Base-by-base conservation (phyloP, 441 rosid genomes). In the Syzygium malaccense region DNA sequence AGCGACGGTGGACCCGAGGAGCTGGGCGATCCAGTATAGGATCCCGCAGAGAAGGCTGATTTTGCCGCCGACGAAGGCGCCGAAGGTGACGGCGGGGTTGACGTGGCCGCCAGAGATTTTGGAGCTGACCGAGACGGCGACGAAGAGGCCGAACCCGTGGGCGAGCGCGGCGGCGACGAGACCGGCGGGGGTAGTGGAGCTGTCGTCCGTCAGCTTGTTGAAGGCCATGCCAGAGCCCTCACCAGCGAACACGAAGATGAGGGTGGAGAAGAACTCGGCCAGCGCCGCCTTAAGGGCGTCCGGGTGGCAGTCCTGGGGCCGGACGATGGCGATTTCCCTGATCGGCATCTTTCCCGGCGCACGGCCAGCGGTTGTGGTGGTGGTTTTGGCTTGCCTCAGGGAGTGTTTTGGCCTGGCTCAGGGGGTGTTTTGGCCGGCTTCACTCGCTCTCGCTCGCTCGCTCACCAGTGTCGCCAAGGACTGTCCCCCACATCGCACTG, bases 201-300 rank as follows among this genome's bases (percentile, higher is more conserved):
- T 88, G 48, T 89, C 9, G 88, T 89, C 88, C 25, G 90, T 89
- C 30, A 89, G 86, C 86, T 89, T 89, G 86, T 89, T 89, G 88
- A 89, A 89, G 62, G 90, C 90, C 90, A 89, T 89, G 55, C 90
- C 90, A 2, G 90, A 89, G 86, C 90, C 90, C 86, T 89, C 86
- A 18, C 90, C 90, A 0, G 90, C 90, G 12, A 89, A 89, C 54
- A 89, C 90, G 80, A 89, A 89, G 87, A 89, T 89, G 55, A 89
- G 90, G 28, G 83, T 41, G 33, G 90, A 89, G 88, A 89, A 55
- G 33, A 89, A 89, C 90, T 89, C 90, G 71, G 90, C 90, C 55
- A 89, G 88, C 45, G 90, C 90, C 85, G 87, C 87, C 90, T 64
- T 89, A 25, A 89, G 88, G 87, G 75, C 85, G 75, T 89, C 54